phyloP scores from a whole-genome alignment of 163 green algal species.

The Chlorella variabilis region DNA sequence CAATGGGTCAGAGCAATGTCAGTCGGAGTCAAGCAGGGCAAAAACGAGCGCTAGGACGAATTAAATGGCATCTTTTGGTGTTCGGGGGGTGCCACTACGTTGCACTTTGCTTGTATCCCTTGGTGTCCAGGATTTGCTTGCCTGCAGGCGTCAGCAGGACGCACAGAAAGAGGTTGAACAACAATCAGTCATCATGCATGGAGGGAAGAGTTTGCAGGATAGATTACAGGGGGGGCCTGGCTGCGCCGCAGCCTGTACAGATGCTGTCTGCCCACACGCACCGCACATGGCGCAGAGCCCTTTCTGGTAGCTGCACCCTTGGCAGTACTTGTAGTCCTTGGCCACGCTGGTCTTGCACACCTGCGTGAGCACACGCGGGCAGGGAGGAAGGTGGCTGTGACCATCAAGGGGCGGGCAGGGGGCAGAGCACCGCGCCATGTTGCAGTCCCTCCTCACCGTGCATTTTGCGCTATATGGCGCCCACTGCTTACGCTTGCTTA shows the following conservation, averaged over 20 bases:
- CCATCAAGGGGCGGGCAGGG: no score
- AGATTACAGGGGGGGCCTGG: no score
- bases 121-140: slow-evolving; percentile 62
- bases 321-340: slow-evolving; percentile 69
- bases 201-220: no score
- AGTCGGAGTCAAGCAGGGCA: no score
- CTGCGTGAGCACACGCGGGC: neutral
- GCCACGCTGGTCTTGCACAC: slow-evolving; percentile 72
- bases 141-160: neutral
- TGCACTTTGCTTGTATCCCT: slow-evolving; percentile 66
- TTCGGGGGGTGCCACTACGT: no score
- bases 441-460: slow-evolving; percentile 37
- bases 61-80: no score
- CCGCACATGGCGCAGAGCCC: slow-evolving; percentile 79
- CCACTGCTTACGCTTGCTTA: slow-evolving; percentile 73
- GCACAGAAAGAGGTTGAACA: neutral
- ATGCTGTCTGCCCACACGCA: no score
- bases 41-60: no score
- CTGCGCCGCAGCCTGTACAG: no score
- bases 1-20: no score
- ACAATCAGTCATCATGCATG: no score
- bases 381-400: neutral
- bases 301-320: slow-evolving; percentile 48
- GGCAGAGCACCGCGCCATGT: no score
- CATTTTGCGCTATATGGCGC: slow-evolving; percentile 57